Evolutionary conservation across 2,329 filamentous ascomycete genomes (phyloP).

Genomic region (Didymella pomorum): DNA sequence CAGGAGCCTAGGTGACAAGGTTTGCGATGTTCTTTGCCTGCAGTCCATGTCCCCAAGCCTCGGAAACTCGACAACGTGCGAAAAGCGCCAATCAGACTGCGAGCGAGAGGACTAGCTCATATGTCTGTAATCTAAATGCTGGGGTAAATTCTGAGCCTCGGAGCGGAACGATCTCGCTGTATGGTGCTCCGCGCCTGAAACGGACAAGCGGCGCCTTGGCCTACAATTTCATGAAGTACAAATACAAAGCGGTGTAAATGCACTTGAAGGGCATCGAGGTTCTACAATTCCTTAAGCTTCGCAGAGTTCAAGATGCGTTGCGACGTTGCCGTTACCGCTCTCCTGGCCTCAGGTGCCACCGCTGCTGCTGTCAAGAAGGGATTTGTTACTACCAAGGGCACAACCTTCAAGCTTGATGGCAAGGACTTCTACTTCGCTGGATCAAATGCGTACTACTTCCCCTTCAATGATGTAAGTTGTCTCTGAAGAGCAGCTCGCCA

Average conservation of each 20-base stretch:
- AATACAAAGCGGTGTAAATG: constrained; percentile 6
- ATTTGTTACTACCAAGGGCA: constrained; percentile 61
- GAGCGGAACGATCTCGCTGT: constrained; percentile 5
- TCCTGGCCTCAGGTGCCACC: constrained; percentile 28
- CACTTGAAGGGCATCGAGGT: constrained; percentile 8
- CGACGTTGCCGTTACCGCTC: constrained; percentile 25
- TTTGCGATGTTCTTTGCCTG: neutral
- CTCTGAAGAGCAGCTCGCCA: neutral
- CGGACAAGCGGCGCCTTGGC: constrained; percentile 15
- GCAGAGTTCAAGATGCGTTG: constrained; percentile 24
- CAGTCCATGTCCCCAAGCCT: constrained; percentile 1
- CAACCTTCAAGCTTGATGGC: constrained; percentile 63
- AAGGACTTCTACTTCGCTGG: constrained; percentile 66
- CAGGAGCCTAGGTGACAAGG: constrained; percentile 3
- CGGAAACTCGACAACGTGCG: neutral
- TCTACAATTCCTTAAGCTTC: constrained; percentile 2
- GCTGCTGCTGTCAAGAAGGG: constrained; percentile 41
- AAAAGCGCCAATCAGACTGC: constrained; percentile 13
- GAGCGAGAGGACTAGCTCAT: neutral
- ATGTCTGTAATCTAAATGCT: constrained; percentile 16
- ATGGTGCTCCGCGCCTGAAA: constrained; percentile 19
- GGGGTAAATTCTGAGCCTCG: constrained; percentile 19
- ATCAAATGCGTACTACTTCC: constrained; percentile 65
- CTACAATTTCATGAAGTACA: constrained; percentile 16
- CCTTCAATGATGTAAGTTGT: constrained; percentile 59